Conservation (phyloP, 176 grass and related monocot species). For the Metroxylon sagu region DNA sequence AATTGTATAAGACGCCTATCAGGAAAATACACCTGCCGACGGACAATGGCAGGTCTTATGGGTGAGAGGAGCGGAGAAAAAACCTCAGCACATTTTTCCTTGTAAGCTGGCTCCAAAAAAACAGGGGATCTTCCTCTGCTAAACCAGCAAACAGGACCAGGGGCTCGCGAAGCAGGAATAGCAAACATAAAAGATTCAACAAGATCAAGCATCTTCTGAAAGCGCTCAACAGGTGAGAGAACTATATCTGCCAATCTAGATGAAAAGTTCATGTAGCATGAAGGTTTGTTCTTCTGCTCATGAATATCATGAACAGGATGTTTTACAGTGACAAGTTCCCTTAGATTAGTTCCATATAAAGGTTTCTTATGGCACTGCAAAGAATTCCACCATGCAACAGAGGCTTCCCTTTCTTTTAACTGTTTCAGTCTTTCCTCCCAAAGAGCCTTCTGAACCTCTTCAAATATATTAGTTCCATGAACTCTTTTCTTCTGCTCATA, state of each 20-base stretch:
- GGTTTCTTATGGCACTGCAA: conserved; percentile 71
- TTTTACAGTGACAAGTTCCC: conserved; percentile 64
- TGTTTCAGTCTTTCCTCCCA: conserved; percentile 77
- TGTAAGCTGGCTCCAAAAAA: conserved; percentile 53
- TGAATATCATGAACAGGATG: conserved; percentile 62
- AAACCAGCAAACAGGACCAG: conserved; percentile 69
- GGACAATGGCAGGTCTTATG: conserved; percentile 80
- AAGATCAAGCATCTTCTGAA: conserved; percentile 75
- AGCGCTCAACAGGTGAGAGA: conserved; percentile 63
- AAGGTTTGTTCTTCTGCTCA: conserved; percentile 71
- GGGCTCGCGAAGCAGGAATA: conserved; percentile 82
- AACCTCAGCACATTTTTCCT: conserved; percentile 43
- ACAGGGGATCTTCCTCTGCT: conserved; percentile 66
- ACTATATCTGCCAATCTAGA: conserved; percentile 66
- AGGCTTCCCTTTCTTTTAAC: conserved; percentile 62
- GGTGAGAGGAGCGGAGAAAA: conserved; percentile 59
- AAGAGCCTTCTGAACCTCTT: conserved; percentile 76
- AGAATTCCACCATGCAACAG: conserved; percentile 93
- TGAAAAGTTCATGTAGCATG: conserved; percentile 70
- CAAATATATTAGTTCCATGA: conserved; percentile 63
- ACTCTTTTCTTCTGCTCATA: conserved; percentile 25
- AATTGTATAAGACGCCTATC: conserved; percentile 97
- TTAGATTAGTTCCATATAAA: conserved; percentile 71
- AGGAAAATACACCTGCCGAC: conserved; percentile 92
- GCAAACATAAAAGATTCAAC: conserved; percentile 94